phyloP scores from a whole-genome alignment of 192 early-diverging fungal species.

The Backusella mclennaniae region DNA sequence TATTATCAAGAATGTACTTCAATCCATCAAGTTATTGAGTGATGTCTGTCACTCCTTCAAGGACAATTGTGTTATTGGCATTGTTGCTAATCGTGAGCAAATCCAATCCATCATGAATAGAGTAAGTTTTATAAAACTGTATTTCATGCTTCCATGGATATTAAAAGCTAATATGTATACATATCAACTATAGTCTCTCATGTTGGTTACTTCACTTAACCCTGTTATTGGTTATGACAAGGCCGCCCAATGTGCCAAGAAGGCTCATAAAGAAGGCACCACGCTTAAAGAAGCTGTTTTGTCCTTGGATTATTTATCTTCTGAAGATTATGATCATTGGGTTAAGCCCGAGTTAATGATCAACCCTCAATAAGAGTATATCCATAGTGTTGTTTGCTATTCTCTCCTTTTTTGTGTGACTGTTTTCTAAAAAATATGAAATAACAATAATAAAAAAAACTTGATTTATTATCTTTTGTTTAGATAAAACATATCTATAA shows the following conservation, averaged over 20 bases:
- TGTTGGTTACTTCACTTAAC: slow-evolving; percentile 98
- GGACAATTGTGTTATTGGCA: slow-evolving; percentile 91
- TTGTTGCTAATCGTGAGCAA: slow-evolving; percentile 83
- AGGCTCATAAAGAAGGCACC: slow-evolving; percentile 92
- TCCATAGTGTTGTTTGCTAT: background rate
- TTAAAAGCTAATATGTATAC: background rate
- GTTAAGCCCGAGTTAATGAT: slow-evolving; percentile 90
- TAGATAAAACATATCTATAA: background rate
- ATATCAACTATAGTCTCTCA: slow-evolving; percentile 50
- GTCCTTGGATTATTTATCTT: slow-evolving; percentile 77
- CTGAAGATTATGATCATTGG: slow-evolving; percentile 92
- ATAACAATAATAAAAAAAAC: background rate
- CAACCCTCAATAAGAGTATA: slow-evolving; percentile 31
- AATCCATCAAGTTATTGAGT: slow-evolving; percentile 81
- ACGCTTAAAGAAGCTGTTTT: slow-evolving; percentile 86
- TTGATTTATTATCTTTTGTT: background rate
- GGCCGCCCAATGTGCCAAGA: slow-evolving; percentile 92
- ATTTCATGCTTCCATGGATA: background rate
- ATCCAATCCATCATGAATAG: slow-evolving; percentile 79
- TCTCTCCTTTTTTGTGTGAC: background rate
- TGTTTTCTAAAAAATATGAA: background rate
- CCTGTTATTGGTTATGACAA: slow-evolving; percentile 89
- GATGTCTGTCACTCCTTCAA: slow-evolving; percentile 88
- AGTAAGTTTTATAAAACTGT: slow-evolving; percentile 40
- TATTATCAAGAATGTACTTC: slow-evolving; percentile 94